A percentile compares a stretch with the other conserved stretches of the same genome.
Evolutionary conservation across 2,329 filamentous ascomycete genomes (phyloP).

Genomic region (Pseudocercospora vitis): DNA sequence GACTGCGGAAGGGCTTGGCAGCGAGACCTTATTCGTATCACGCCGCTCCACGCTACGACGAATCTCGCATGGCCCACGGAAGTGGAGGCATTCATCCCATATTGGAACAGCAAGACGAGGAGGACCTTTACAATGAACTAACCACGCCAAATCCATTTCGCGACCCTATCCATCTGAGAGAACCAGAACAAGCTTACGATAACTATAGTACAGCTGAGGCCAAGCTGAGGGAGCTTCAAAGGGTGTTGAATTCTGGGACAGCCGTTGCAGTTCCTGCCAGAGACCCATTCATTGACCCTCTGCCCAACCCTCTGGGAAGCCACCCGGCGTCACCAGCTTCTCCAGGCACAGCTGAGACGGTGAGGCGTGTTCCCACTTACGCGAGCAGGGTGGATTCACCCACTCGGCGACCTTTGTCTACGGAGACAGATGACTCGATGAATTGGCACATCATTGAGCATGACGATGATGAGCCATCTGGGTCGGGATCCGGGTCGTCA

Average conservation of each 20-base stretch:
- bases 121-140: constrained; percentile 10
- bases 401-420: constrained; percentile 22
- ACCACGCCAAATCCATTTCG: constrained; percentile 41
- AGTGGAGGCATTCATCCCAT: constrained; percentile 42
- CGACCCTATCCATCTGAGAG: constrained; percentile 37
- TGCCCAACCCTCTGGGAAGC: constrained; percentile 41
- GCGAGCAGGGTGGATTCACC: constrained; percentile 22
- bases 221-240: constrained; percentile 23
- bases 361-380: constrained; percentile 32
- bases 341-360: constrained; percentile 21
- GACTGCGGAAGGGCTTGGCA: constrained; percentile 45
- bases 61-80: constrained; percentile 50
- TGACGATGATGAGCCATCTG: constrained; percentile 22
- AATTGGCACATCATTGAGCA: constrained; percentile 34
- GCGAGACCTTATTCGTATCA: constrained; percentile 42
- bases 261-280: constrained; percentile 3
- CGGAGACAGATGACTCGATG: constrained; percentile 25
- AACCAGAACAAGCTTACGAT: constrained; percentile 23
- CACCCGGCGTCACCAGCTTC: constrained; percentile 34
- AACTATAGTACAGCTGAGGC: constrained; percentile 19
- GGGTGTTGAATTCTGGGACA: constrained; percentile 15
- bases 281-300: constrained; percentile 45
- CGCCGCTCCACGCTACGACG: constrained; percentile 47
- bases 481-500: constrained; percentile 16
- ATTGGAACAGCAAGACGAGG: constrained; percentile 26